A percentile compares a stretch with the other conserved stretches of the same genome.
Conservation (phyloP, 2,329 filamentous ascomycete genomes). For the Cyclaneusma minus region DNA sequence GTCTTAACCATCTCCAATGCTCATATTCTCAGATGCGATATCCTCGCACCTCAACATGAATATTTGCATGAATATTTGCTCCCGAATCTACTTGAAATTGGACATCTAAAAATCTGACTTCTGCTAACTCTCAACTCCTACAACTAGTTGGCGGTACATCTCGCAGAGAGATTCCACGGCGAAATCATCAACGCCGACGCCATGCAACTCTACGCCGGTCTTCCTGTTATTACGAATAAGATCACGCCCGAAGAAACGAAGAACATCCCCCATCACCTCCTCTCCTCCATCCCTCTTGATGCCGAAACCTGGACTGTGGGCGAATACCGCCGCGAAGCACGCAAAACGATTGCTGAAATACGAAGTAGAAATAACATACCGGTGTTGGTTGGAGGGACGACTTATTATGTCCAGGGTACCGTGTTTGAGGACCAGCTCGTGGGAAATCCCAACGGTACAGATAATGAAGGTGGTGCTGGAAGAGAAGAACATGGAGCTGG, state of each 20-base stretch:
- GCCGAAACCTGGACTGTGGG: conserved; percentile 75
- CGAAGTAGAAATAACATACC: conserved; percentile 63
- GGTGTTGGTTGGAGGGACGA: conserved; percentile 84
- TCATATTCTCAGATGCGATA: not conserved
- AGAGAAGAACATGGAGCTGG: no score
- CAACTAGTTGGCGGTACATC: conserved; percentile 75
- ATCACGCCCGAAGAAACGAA: conserved; percentile 60
- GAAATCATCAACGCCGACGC: conserved; percentile 96
- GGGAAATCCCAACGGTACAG: conserved; percentile 5
- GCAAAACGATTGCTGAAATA: conserved; percentile 60
- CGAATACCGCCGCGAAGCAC: conserved; percentile 57
- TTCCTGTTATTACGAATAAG: conserved; percentile 94
- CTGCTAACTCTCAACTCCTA: conserved; percentile 40
- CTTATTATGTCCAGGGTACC: conserved; percentile 86
- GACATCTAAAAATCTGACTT: conserved; percentile 2
- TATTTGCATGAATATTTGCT: conserved; percentile 12
- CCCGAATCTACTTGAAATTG: conserved; percentile 8
- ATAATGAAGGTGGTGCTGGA: conserved; percentile 20
- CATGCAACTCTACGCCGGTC: conserved; percentile 88
- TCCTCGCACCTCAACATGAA: conserved; percentile 4
- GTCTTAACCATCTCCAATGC: no score
- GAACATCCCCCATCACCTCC: conserved; percentile 73
- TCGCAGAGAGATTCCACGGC: conserved; percentile 71
- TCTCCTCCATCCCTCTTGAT: conserved; percentile 61
- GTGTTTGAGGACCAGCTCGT: conserved; percentile 59